Conservation (phyloP, 768 basidiomycete species). For the Pulveroboletus sp. region DNA sequence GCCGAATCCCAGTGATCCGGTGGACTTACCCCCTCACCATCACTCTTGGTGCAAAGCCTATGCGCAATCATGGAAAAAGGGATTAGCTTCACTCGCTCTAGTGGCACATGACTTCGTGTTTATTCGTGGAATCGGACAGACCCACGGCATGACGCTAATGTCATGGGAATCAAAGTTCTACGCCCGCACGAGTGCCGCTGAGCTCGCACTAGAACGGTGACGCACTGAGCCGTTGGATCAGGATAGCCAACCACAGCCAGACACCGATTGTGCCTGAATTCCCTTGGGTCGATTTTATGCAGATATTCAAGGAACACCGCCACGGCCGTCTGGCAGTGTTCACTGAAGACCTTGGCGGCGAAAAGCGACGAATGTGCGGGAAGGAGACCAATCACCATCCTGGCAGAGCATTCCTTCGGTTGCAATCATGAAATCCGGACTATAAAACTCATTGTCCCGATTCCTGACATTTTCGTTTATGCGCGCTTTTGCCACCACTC, state of each 20-base stretch:
- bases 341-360: constrained; percentile 3
- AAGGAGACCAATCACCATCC: constrained; percentile 12
- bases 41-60: too few relatives aligned
- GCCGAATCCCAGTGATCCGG: too few relatives aligned
- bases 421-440: neutral
- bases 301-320: neutral
- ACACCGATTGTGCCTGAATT: constrained; percentile 4
- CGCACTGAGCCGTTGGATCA: neutral
- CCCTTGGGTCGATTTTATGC: constrained; percentile 1
- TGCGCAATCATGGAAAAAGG: too few relatives aligned
- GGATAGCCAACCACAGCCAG: neutral
- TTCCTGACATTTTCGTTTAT: neutral
- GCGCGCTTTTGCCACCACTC: neutral
- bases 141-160: too few relatives aligned
- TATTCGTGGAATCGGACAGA: too few relatives aligned
- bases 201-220: neutral
- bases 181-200: neutral
- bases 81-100: too few relatives aligned
- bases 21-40: too few relatives aligned
- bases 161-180: constrained; percentile 12
- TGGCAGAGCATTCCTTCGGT: constrained; percentile 5
- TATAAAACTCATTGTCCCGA: constrained; percentile 12
- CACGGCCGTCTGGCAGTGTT: neutral
- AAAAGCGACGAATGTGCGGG: constrained; percentile 21
- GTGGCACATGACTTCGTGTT: too few relatives aligned